These are phyloP conservation scores for Fraxinus angustifolia DNA, from an alignment of 305 asterid species.

Conservation along the genomic window DNA sequence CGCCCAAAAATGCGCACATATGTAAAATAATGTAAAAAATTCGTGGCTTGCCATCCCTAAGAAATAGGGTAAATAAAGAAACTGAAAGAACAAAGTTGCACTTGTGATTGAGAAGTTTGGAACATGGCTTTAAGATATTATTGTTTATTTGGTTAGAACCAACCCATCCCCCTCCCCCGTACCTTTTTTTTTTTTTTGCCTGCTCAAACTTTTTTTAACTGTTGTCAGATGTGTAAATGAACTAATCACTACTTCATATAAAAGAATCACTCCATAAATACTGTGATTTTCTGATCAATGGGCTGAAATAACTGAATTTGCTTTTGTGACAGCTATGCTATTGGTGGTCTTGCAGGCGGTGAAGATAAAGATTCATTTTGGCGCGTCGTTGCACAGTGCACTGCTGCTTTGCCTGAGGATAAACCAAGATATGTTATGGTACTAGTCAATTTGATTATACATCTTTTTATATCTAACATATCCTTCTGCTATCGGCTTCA, in stretches of 20 bases:
- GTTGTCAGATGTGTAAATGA: constrained; percentile 8
- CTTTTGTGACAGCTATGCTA: constrained; percentile 83
- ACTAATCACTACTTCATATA: not conserved
- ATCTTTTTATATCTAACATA: not conserved
- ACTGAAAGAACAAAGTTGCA: not conserved
- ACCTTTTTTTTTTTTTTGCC: not conserved
- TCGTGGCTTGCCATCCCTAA: not conserved
- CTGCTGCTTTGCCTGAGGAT: constrained; percentile 93
- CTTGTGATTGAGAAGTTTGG: not conserved
- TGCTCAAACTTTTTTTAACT: not conserved
- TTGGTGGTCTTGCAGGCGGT: constrained; percentile 99
- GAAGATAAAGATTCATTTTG: constrained; percentile 99
- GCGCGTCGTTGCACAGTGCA: constrained; percentile 99
- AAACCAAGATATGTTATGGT: constrained; percentile 99
- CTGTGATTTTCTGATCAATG: constrained; percentile 21
- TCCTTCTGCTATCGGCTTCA: constrained; percentile 13
- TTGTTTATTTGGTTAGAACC: not conserved
- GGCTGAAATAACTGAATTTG: constrained; percentile 37
- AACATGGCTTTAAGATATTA: not conserved
- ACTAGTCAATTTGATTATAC: constrained; percentile 15
- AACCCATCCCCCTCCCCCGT: not conserved
- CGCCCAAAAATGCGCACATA: not conserved
- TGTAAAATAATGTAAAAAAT: not conserved
- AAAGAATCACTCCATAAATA: not conserved
- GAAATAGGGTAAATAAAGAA: not conserved